A percentile compares a stretch with the other conserved stretches of the same genome.
Evolutionary conservation across 371 early-diverging fungal species (phyloP).

Genomic region (Mortierella sp.): DNA sequence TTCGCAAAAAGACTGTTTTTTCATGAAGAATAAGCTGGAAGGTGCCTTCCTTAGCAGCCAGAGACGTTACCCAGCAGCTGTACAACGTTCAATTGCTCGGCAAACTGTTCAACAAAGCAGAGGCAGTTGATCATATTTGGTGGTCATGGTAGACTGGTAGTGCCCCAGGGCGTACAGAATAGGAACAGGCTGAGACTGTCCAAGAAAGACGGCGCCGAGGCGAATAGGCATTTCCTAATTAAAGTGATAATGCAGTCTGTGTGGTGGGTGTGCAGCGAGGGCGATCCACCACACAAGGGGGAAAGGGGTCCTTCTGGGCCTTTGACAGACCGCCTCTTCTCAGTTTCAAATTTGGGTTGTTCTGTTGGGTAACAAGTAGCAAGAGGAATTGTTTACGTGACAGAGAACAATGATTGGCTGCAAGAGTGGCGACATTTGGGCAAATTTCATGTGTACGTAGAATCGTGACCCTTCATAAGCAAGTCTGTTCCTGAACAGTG

Average conservation of each 20-base stretch:
- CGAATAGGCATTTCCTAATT: too few relatives aligned
- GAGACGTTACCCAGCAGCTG: background rate
- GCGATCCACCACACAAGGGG: background rate
- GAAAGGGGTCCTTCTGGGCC: background rate
- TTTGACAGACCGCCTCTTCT: too few relatives aligned
- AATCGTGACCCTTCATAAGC: background rate
- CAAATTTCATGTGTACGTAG: slow-evolving; percentile 1
- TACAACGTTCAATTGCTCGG: background rate
- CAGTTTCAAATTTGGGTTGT: too few relatives aligned
- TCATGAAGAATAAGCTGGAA: too few relatives aligned
- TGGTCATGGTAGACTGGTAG: too few relatives aligned
- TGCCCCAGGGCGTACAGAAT: background rate
- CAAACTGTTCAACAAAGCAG: too few relatives aligned
- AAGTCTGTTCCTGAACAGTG: background rate
- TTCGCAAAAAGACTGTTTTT: background rate
- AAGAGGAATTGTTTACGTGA: background rate
- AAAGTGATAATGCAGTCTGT: too few relatives aligned
- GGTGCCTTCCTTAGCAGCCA: background rate
- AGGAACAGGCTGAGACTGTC: background rate
- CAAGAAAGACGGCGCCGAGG: background rate
- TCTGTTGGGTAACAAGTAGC: background rate
- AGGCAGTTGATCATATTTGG: too few relatives aligned
- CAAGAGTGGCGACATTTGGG: slow-evolving; percentile 9
- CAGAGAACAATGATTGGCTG: background rate
- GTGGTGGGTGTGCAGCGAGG: background rate